Base-by-base conservation (phyloP, 2,329 filamentous ascomycete species). In the Fusarium buharicum region DNA sequence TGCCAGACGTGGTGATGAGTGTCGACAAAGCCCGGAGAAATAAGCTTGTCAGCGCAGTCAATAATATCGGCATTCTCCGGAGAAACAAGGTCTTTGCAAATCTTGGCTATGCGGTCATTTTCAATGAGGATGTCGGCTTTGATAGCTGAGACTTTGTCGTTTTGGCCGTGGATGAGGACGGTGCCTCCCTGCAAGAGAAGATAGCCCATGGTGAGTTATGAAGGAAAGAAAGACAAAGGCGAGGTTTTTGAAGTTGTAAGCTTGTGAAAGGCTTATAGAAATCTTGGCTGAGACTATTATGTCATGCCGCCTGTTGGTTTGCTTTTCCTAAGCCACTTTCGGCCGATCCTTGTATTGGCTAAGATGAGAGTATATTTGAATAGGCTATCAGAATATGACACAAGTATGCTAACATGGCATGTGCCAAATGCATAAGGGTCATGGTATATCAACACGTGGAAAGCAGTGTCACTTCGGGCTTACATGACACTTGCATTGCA, bases 1-100 rank as follows among this genome's bases (percentile, higher is more conserved):
- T 59, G 56, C 56, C 46, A 59, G 1, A 56, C 27, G 22, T 59
- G 51, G 40, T 56, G 56, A 22, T 59, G 51, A 4, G 55, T 59
- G 30, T 39, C 47, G 22, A 59, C 46, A 10, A 59, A 59, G 6
- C 55, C 55, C 11, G 55, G 55, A 1, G 55, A 59, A 6, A 59
- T 37, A 20, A 59, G 37, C 14, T 59, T 59, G 14, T 49, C 52
- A 2, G 31, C 40, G n/a, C 52, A 55, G 27, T 55, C 52, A n/a
- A 55, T 38, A 12, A 10, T 28, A 2, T 36, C 36, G 4, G 38
- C 12, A 0, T 33, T 24, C 6, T 46, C 12, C 0, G 46, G 39
- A 17, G 9, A 17, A 1, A 53, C 24, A 0, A 55, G 24, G 2
- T 50, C 34, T 12, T 24, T 7, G 4, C 28, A 7, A 0, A 65